Evolutionary conservation across 1,139 yeast species (phyloP).

Genomic region (Pichia norvegensis): DNA sequence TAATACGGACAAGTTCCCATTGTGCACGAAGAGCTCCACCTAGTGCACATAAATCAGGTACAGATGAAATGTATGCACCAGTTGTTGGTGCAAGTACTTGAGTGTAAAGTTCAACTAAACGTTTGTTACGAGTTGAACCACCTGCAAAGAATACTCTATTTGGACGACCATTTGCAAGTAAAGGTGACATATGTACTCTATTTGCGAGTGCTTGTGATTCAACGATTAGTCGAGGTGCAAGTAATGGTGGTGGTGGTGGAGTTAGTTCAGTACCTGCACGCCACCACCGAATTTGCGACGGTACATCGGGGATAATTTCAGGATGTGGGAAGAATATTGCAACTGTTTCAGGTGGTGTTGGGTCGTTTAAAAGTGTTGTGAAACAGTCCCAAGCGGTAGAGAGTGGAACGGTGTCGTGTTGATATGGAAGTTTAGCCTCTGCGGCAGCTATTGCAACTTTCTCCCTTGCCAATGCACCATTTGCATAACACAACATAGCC

Average conservation of each 20-base stretch:
- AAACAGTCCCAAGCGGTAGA: background rate
- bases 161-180: constrained; percentile 47
- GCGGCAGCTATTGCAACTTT: constrained; percentile 34
- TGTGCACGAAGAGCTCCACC: constrained; percentile 95
- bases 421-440: constrained; percentile 63
- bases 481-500: constrained; percentile 95
- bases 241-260: constrained; percentile 31
- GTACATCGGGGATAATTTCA: constrained; percentile 13
- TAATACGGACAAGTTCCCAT: constrained; percentile 10
- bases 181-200: constrained; percentile 70
- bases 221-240: constrained; percentile 70
- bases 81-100: constrained; percentile 55
- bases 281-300: constrained; percentile 25
- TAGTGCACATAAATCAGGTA: constrained; percentile 85
- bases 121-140: constrained; percentile 69
- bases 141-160: constrained; percentile 75
- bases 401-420: constrained; percentile 32
- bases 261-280: constrained; percentile 26
- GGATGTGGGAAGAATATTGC: background rate
- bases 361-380: background rate
- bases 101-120: constrained; percentile 63
- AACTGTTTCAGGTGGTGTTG: background rate
- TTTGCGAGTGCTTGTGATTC: constrained; percentile 86
- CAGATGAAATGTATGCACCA: constrained; percentile 67
- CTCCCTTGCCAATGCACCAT: constrained; percentile 85